Evolutionary conservation across 257 asterid genomes (phyloP).

Genomic region (Solanum neorickii): DNA sequence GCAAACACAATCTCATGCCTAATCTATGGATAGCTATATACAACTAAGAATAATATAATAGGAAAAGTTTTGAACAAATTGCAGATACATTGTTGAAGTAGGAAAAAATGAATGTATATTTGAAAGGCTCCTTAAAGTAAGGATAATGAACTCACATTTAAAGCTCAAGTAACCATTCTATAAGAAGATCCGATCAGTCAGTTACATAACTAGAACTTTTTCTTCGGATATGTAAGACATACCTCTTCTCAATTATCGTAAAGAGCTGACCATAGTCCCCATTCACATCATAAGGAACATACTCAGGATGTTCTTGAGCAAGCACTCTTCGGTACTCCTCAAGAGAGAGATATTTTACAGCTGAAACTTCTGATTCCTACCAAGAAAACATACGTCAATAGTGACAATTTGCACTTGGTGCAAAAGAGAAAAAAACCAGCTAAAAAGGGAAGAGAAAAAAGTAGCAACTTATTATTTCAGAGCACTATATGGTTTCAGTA

Average conservation of each 20-base stretch:
- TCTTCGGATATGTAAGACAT: neutral
- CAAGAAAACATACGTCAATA: constrained; percentile 6
- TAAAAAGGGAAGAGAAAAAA: neutral
- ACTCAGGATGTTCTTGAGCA: constrained; percentile 61
- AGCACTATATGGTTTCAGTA: neutral
- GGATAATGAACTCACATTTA: neutral
- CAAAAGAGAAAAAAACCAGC: neutral
- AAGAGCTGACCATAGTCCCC: constrained; percentile 66
- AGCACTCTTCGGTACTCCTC: constrained; percentile 75
- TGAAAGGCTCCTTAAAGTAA: neutral
- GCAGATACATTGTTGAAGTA: neutral
- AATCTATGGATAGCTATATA: neutral
- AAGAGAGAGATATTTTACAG: constrained; percentile 67
- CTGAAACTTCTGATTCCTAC: constrained; percentile 98
- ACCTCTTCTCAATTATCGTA: constrained; percentile 74
- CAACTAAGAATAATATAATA: neutral
- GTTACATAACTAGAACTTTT: neutral
- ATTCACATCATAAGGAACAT: constrained; percentile 72
- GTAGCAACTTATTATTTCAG: neutral
- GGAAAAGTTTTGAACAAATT: neutral
- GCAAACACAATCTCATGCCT: neutral
- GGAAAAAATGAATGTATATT: neutral
- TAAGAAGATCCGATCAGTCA: neutral
- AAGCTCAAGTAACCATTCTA: neutral
- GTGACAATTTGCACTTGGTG: constrained; percentile 5